Evolutionary conservation across 352 stramenopile species (phyloP).

Genomic region (Pythium inflatum): DNA sequence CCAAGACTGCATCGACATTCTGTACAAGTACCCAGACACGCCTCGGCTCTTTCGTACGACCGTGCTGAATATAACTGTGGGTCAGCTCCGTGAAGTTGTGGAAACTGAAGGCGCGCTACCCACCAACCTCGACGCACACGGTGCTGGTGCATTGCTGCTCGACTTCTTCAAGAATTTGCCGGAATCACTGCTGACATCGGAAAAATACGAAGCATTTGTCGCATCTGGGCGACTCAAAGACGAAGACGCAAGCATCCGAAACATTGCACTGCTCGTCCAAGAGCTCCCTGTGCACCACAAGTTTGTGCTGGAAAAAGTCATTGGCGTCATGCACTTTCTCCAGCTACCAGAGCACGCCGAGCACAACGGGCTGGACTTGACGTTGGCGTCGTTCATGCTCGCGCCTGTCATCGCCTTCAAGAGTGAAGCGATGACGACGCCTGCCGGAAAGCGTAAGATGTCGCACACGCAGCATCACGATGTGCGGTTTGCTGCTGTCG

Average conservation of each 20-base stretch:
- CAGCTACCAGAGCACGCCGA: constrained; percentile 60
- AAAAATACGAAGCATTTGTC: constrained; percentile 85
- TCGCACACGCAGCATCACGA: constrained; percentile 71
- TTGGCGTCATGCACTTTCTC: constrained; percentile 70
- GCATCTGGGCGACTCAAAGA: constrained; percentile 68
- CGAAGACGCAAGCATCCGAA: constrained; percentile 74
- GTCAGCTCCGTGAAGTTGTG: constrained; percentile 74
- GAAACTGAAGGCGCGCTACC: constrained; percentile 68
- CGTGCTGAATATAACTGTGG: constrained; percentile 71
- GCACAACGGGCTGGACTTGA: constrained; percentile 71
- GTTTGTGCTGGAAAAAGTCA: constrained; percentile 72
- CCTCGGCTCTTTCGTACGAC: constrained; percentile 81
- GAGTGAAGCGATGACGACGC: constrained; percentile 51
- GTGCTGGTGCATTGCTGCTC: constrained; percentile 67
- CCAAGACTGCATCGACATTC: constrained; percentile 73
- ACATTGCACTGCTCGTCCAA: constrained; percentile 82
- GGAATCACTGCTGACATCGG: constrained; percentile 71
- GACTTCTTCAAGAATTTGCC: constrained; percentile 83
- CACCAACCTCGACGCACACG: constrained; percentile 63
- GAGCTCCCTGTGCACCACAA: constrained; percentile 71
- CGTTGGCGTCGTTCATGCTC: constrained; percentile 60
- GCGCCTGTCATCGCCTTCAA: constrained; percentile 83
- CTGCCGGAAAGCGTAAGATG: constrained; percentile 44
- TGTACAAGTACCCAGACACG: constrained; percentile 62
- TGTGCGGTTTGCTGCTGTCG: constrained; percentile 72